A percentile compares a stretch with the other conserved stretches of the same genome.
phyloP scores from a whole-genome alignment of 2,329 filamentous ascomycete species.

The Talaromyces islandicus region DNA sequence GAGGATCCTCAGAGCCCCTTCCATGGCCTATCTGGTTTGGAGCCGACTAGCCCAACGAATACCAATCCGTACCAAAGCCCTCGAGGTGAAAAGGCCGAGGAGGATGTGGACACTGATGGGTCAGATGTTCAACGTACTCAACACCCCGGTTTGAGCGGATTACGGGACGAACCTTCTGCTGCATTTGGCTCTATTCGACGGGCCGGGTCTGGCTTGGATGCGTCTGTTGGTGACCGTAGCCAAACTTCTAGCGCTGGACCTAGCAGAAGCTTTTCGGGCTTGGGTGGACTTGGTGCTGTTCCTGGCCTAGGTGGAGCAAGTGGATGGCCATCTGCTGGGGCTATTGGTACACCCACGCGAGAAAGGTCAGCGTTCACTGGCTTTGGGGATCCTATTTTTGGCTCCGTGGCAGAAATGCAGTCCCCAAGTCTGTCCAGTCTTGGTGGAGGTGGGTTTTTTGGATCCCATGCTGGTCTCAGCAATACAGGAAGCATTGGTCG shows the following conservation, averaged over 20 bases:
- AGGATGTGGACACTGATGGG: slow-evolving; percentile 53
- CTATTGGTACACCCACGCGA: slow-evolving; percentile 67
- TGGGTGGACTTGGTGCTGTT: slow-evolving; percentile 49
- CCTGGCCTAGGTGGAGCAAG: slow-evolving; percentile 47
- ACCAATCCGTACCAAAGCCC: slow-evolving; percentile 97
- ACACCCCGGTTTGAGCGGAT: slow-evolving; percentile 48
- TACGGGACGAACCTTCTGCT: slow-evolving; percentile 44
- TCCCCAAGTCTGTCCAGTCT: slow-evolving; percentile 35
- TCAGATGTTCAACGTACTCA: slow-evolving; percentile 48
- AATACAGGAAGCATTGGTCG: slow-evolving; percentile 64
- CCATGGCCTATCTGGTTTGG: slow-evolving; percentile 42
- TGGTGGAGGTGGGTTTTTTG: slow-evolving; percentile 54
- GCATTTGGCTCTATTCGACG: slow-evolving; percentile 52
- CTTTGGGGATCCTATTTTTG: slow-evolving; percentile 62
- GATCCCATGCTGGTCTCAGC: slow-evolving; percentile 49
- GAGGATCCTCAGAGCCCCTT: slow-evolving; percentile 49
- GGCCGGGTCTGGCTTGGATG: slow-evolving; percentile 50
- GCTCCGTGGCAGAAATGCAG: slow-evolving; percentile 69
- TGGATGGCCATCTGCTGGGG: slow-evolving; percentile 53
- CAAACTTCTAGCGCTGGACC: slow-evolving; percentile 85
- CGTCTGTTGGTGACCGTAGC: slow-evolving; percentile 73
- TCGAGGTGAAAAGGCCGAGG: slow-evolving; percentile 63
- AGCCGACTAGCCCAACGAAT: slow-evolving; percentile 82
- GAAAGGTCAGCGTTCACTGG: slow-evolving; percentile 48
- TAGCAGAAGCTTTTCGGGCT: slow-evolving; percentile 60